phyloP scores from a whole-genome alignment of 2,329 filamentous ascomycete species.

The Ampelomyces quisqualis region DNA sequence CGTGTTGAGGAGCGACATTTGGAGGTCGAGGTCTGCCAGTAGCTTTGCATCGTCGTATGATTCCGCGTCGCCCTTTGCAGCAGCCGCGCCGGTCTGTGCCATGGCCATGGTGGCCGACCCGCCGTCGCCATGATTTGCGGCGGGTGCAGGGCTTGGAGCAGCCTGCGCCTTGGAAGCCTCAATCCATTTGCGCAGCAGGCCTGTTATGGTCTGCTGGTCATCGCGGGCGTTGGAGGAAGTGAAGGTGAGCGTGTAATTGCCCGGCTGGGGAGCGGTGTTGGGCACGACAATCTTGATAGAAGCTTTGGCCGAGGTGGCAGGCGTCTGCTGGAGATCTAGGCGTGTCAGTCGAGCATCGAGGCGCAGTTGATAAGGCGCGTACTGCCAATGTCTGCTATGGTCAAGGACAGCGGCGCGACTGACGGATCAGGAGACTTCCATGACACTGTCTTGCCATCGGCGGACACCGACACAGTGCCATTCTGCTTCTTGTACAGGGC shows the following conservation, averaged over 20 bases:
- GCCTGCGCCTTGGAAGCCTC: constrained; percentile 61
- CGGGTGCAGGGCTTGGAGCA: constrained; percentile 40
- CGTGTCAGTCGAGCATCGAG: too few relatives aligned
- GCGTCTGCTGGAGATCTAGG: constrained; percentile 89
- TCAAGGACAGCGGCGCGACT: constrained; percentile 66
- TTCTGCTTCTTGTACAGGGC: constrained; percentile 91
- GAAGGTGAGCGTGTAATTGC: constrained; percentile 84
- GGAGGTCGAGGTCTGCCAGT: constrained; percentile 75
- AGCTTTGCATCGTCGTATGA: constrained; percentile 82
- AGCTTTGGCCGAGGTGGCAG: constrained; percentile 81
- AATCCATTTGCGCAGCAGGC: constrained; percentile 75
- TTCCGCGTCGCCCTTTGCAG: constrained; percentile 54
- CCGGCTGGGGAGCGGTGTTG: constrained; percentile 59
- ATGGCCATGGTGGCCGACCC: constrained; percentile 72
- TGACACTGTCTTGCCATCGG: constrained; percentile 71
- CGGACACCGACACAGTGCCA: constrained; percentile 73
- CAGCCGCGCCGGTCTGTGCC: constrained; percentile 61
- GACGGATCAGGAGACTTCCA: constrained; percentile 73
- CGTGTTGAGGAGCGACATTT: constrained; percentile 83
- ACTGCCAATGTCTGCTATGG: constrained; percentile 80
- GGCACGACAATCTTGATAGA: constrained; percentile 91
- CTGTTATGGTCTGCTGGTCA: constrained; percentile 84
- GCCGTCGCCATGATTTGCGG: constrained; percentile 23
- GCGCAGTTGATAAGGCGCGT: constrained; percentile 42
- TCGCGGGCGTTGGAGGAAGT: constrained; percentile 75